Base-by-base conservation (phyloP, 2,329 filamentous ascomycete genomes). In the Neonectria coccinea region DNA sequence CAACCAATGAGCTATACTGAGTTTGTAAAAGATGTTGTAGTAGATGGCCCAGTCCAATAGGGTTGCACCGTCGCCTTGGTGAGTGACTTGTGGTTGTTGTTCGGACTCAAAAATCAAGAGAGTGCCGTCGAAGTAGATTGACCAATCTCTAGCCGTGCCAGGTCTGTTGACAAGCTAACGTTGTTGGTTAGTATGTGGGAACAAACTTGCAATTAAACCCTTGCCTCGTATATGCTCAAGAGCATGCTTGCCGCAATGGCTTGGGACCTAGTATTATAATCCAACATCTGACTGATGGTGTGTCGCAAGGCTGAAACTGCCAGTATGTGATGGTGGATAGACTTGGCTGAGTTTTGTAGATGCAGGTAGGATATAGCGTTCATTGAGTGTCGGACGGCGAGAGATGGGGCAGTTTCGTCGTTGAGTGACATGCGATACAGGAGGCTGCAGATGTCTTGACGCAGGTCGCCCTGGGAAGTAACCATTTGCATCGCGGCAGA, bases 351-450 rank as follows among this genome's bases (percentile, higher is more conserved):
- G 3, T 56, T 33, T 20, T 56, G 27, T 16, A 62, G 9, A n/a
- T 62, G 36, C 6, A 62, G 59, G 20, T 52, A 62, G 7, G 59
- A 39, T 12, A 57, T 56, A 4, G 59, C 59, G 22, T 52, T 62
- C 59, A 62, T 56, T 2, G 53, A 62, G 11, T 62, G 53, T 7
- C 59, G 59, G 3, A 62, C 59, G n/a, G 59, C 59, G 18, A 62
- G 59, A 33, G 59, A 44, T 5, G 59, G 53, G 9, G 59, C 10
- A 5, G 53, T 53, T 6, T 56, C 59, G n/a, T 56, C 59, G 10
- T 39, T 22, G 3, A 57, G 29, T 7, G 59, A 56, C 59, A 56
- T 62, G 45, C 59, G 53, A n/a, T 57, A 45, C 5, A 62, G 39
- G 7, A 62, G 39, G 16, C n/a, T 57, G 39, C 59, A 62, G 16